Evolutionary conservation across 202 grass and related monocot genomes (phyloP).

Genomic region (Zoysia matrella): DNA sequence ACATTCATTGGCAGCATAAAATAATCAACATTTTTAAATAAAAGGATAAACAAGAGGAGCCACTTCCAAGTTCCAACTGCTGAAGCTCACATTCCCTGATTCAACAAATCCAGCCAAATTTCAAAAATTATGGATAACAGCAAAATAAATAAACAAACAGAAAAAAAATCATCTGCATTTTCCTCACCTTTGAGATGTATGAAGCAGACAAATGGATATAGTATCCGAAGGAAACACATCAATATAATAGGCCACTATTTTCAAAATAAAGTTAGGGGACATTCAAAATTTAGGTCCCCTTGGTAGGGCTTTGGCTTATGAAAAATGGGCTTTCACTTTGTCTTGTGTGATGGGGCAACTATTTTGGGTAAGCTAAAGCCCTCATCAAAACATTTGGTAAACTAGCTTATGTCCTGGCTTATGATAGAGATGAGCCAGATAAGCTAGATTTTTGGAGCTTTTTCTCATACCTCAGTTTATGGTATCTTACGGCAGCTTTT

Average conservation of each 20-base stretch:
- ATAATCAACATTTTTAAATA: constrained; percentile 1
- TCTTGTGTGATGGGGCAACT: too few species aligned
- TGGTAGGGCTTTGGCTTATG: too few species aligned
- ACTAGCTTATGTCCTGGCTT: too few species aligned
- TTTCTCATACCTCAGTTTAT: too few species aligned
- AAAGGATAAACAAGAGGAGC: not conserved
- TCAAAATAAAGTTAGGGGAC: not conserved
- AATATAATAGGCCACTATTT: constrained; percentile 15
- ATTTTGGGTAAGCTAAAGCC: too few species aligned
- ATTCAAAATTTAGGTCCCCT: not conserved
- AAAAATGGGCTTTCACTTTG: too few species aligned
- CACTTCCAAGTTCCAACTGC: not conserved
- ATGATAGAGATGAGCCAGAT: too few species aligned
- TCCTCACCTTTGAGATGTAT: not conserved
- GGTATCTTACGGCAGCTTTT: too few species aligned
- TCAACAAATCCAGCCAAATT: not conserved
- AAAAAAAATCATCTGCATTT: too few species aligned
- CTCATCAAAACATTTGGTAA: too few species aligned
- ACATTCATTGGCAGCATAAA: constrained; percentile 26
- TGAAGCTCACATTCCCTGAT: constrained; percentile 1
- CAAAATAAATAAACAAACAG: constrained; percentile 30
- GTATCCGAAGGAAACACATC: not conserved
- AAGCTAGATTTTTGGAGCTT: too few species aligned
- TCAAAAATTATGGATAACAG: not conserved
- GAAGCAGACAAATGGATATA: constrained; percentile 7